A percentile compares a stretch with the other conserved stretches of the same genome.
phyloP scores from a whole-genome alignment of 2,329 filamentous ascomycete genomes.

The Talaromyces sp. region DNA sequence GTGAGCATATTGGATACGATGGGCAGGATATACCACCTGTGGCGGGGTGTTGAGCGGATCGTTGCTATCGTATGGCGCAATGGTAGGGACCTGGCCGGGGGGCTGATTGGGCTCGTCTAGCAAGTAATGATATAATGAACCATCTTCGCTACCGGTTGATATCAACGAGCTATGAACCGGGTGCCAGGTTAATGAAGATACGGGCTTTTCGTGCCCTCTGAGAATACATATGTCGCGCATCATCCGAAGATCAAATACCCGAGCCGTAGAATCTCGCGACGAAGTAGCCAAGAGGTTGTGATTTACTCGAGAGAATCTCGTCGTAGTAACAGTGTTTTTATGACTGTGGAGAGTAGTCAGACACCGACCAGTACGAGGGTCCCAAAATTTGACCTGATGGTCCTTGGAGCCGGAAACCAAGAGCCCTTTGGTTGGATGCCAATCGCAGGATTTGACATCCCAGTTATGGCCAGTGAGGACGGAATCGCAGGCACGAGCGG shows the following conservation, averaged over 20 bases:
- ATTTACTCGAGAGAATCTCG: slow-evolving; percentile 78
- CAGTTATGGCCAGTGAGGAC: slow-evolving; percentile 90
- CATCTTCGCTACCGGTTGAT: slow-evolving; percentile 85
- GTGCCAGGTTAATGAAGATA: slow-evolving; percentile 89
- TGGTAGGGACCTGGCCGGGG: slow-evolving; percentile 61
- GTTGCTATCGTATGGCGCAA: slow-evolving; percentile 78
- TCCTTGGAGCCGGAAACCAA: slow-evolving; percentile 97
- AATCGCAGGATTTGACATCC: slow-evolving; percentile 96
- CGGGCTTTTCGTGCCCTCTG: slow-evolving; percentile 92
- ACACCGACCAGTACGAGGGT: slow-evolving; percentile 84
- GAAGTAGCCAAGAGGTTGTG: slow-evolving; percentile 85
- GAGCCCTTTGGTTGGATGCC: slow-evolving; percentile 92
- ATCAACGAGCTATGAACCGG: slow-evolving; percentile 85
- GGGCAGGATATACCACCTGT: slow-evolving; percentile 88
- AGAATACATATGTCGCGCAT: slow-evolving; percentile 96
- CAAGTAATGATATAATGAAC: slow-evolving; percentile 88
- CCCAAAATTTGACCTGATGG: slow-evolving; percentile 95
- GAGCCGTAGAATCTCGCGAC: slow-evolving; percentile 84
- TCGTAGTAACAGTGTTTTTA: slow-evolving; percentile 95
- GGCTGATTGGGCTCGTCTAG: slow-evolving; percentile 90
- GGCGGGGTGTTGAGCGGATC: slow-evolving; percentile 75
- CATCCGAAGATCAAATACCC: slow-evolving; percentile 93
- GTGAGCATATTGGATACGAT: slow-evolving; percentile 81
- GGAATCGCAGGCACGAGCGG: slow-evolving; percentile 74
- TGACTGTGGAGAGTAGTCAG: slow-evolving; percentile 92